Evolutionary conservation across 257 asterid species (phyloP), one percentile per base, ranked within the genome.

Genomic region (Handroanthus guayacan): DNA sequence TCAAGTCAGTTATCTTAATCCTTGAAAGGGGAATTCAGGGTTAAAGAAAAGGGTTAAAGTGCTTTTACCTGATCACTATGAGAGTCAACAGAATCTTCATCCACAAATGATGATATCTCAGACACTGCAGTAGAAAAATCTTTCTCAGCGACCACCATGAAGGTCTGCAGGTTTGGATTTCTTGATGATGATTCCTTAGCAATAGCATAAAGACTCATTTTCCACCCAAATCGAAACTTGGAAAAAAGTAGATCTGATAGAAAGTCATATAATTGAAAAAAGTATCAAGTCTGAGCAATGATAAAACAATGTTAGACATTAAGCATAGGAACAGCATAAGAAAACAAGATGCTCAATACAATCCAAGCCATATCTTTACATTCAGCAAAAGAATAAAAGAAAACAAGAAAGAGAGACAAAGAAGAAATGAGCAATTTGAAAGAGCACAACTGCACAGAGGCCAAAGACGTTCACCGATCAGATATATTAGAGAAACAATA

Each of bases 201-300:
- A 81, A 95, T 73, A 51, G 86, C 89, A 82, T 88, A 82, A 74
- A 95, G 64, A 74, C 89, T 87, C 90, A 89, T 76, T 82, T 85
- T 90, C 99, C 99, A 95, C 76, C 99, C 97, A 88, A 84, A 81
- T 50, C 98, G 97, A 60, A 89, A 92, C 90, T 86, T 90, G n/a
- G 82, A 84, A 18, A 95, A 87, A 72, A 95, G 94, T 51, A 93
- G 78, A 80, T 85, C 99, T 95, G 86, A 62, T 66, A 66, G 65
- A 81, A 75, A 75, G 58, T 50, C 39, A 80, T 18, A 16, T 18
- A 56, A 66, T 45, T 62, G 36, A 78, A 74, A 39, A 55, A n/a
- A 66, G 45, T 39, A 54, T 54, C 72, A 77, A 56, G 66, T 44
- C 74, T 73, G 55, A 55, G 79, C 66, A 72, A 36, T n/a, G 65